Conservation (phyloP, 2,329 filamentous ascomycete species). For the Metarhizium humberi region DNA sequence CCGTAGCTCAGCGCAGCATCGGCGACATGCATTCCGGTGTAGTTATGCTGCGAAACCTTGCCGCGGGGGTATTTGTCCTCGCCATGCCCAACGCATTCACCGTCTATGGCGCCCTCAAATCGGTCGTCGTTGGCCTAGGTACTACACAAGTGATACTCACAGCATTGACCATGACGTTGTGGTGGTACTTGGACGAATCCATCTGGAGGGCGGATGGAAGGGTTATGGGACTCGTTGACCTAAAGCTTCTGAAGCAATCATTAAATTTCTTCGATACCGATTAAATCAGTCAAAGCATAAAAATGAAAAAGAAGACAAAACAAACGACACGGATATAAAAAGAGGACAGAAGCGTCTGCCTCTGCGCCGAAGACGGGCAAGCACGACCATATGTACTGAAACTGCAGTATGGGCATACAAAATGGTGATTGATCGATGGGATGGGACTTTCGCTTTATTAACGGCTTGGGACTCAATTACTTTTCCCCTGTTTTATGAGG, state of each 20-base stretch:
- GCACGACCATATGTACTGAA: neutral
- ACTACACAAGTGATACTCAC: constrained; percentile 32
- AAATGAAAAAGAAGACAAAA: neutral
- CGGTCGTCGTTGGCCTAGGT: constrained; percentile 30
- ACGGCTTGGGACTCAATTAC: too few relatives aligned
- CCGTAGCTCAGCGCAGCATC: constrained; percentile 34
- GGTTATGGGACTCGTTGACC: constrained; percentile 37
- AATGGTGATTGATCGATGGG: neutral
- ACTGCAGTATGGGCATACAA: neutral
- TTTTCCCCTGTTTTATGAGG: neutral
- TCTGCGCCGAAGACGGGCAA: neutral
- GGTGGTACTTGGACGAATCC: constrained; percentile 32
- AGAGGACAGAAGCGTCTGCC: too few relatives aligned
- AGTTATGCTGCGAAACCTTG: constrained; percentile 28
- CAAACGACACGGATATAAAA: neutral
- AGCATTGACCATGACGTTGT: constrained; percentile 21
- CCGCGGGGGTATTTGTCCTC: constrained; percentile 33
- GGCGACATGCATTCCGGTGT: constrained; percentile 39
- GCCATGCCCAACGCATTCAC: constrained; percentile 29
- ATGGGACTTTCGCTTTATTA: neutral
- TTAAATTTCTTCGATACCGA: constrained; percentile 38
- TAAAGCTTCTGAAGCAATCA: constrained; percentile 31
- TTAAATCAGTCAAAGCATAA: constrained; percentile 6
- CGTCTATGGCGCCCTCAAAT: constrained; percentile 24
- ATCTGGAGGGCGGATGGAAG: constrained; percentile 34